Percentiles rank a stretch among this genome's conserved stretches.
phyloP scores from a whole-genome alignment of 441 rosid genomes.

The Theobroma grandiflorum region DNA sequence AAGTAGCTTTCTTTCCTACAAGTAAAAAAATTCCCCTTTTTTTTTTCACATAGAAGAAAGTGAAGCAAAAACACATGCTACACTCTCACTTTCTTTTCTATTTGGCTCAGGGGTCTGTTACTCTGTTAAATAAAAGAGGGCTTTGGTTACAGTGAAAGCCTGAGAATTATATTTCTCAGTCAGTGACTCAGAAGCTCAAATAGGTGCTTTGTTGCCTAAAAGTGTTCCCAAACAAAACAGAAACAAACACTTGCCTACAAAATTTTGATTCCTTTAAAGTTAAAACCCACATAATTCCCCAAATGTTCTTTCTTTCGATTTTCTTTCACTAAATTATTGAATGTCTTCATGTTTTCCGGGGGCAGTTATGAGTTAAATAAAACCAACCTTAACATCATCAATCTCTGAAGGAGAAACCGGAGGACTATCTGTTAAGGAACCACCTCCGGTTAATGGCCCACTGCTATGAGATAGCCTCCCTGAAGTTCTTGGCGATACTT shows the following conservation, averaged over 20 bases:
- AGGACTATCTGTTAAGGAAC: conserved; percentile 88
- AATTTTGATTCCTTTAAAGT: not conserved
- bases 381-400: conserved; percentile 81
- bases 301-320: not conserved
- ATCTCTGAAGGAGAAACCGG: conserved; percentile 92
- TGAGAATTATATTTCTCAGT: conserved; percentile 35
- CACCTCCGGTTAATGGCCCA: conserved; percentile 81
- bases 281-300: not conserved
- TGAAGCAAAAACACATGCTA: conserved; percentile 11
- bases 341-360: not conserved
- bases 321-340: not conserved
- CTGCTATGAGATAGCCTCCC: conserved; percentile 98
- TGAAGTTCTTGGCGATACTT: conserved; percentile 91
- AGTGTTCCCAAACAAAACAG: conserved; percentile 4
- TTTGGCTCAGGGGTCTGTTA: not conserved
- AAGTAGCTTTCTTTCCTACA: not conserved
- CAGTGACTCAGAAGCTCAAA: conserved; percentile 32
- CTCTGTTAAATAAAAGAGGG: conserved; percentile 18
- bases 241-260: conserved; percentile 3
- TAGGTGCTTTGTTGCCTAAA: conserved; percentile 35
- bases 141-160: conserved; percentile 56
- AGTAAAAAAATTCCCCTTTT: not conserved
- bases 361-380: not conserved
- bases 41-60: conserved; percentile 26
- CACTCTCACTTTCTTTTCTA: not conserved